phyloP scores from a whole-genome alignment of 768 basidiomycete species.

The Pulveroboletus sp. region DNA sequence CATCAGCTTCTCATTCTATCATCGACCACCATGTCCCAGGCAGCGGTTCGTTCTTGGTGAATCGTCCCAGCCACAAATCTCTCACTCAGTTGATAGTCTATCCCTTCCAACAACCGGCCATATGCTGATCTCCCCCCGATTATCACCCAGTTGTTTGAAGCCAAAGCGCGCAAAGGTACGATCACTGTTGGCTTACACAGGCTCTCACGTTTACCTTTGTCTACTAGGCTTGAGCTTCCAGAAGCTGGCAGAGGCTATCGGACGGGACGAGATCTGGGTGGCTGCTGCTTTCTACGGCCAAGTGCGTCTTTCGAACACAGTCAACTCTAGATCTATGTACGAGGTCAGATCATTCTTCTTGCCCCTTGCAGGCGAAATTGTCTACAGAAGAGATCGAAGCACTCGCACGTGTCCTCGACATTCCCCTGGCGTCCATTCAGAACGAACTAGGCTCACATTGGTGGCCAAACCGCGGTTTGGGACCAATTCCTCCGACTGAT shows the following conservation, averaged over 20 bases:
- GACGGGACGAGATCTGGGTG: constrained; percentile 78
- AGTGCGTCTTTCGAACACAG: constrained; percentile 34
- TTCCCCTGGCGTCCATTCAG: constrained; percentile 39
- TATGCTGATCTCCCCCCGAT: constrained; percentile 53
- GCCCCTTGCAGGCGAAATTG: constrained; percentile 58
- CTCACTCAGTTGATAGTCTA: constrained; percentile 27
- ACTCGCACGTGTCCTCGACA: constrained; percentile 48
- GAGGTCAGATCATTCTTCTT: background rate
- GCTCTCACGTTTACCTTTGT: background rate
- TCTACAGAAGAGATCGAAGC: constrained; percentile 54
- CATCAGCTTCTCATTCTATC: background rate
- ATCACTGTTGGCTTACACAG: background rate
- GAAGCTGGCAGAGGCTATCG: constrained; percentile 60
- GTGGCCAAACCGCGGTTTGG: constrained; percentile 71
- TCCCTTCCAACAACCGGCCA: constrained; percentile 43
- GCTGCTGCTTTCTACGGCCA: constrained; percentile 83
- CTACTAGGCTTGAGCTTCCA: constrained; percentile 68
- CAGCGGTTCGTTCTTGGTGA: constrained; percentile 30
- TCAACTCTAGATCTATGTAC: background rate
- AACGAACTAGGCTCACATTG: constrained; percentile 58
- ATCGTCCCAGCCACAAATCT: background rate
- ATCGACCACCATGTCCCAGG: constrained; percentile 34
- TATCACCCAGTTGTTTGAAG: constrained; percentile 52
- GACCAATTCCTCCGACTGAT: constrained; percentile 71
- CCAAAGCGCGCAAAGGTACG: constrained; percentile 64